Conservation (phyloP, 495 filamentous ascomycete genomes). For the Amorphotheca resinae region DNA sequence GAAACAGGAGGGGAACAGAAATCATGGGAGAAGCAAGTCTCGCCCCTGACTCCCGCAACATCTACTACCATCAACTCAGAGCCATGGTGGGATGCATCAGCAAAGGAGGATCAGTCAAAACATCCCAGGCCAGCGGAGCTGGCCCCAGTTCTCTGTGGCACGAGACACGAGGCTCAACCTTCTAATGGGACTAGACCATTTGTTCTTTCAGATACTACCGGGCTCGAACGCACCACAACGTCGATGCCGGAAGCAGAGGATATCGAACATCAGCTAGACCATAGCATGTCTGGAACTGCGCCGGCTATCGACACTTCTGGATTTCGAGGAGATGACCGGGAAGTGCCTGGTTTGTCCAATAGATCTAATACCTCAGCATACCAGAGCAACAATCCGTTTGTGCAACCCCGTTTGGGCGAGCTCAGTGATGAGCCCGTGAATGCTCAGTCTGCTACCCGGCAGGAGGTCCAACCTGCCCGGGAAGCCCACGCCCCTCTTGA, state of each 20-base stretch:
- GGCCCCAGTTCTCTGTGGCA: slow-evolving; percentile 10
- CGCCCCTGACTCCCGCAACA: slow-evolving; percentile 19
- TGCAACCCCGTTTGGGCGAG: slow-evolving; percentile 13
- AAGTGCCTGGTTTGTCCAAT: slow-evolving; percentile 15
- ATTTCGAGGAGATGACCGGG: slow-evolving; percentile 9
- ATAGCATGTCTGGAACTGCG: slow-evolving; percentile 2
- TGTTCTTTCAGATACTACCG: slow-evolving; percentile 7
- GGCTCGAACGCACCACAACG: neutral
- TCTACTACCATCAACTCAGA: slow-evolving; percentile 16
- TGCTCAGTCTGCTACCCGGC: slow-evolving; percentile 8
- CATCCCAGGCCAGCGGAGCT: neutral
- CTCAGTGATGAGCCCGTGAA: neutral
- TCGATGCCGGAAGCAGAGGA: slow-evolving; percentile 1
- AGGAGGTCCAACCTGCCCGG: neutral
- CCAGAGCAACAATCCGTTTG: slow-evolving; percentile 28
- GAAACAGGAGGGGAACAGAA: slow-evolving; percentile 12
- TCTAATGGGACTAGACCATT: slow-evolving; percentile 15
- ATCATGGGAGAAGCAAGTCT: slow-evolving; percentile 31
- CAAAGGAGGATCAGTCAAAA: slow-evolving; percentile 6
- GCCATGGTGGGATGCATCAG: slow-evolving; percentile 15
- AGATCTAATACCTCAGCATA: neutral
- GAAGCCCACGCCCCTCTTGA: neutral
- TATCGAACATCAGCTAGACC: neutral
- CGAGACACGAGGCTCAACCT: slow-evolving; percentile 14
- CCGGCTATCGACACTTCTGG: neutral